phyloP scores from a whole-genome alignment of 257 asterid species.

The Forsythia suspensa region DNA sequence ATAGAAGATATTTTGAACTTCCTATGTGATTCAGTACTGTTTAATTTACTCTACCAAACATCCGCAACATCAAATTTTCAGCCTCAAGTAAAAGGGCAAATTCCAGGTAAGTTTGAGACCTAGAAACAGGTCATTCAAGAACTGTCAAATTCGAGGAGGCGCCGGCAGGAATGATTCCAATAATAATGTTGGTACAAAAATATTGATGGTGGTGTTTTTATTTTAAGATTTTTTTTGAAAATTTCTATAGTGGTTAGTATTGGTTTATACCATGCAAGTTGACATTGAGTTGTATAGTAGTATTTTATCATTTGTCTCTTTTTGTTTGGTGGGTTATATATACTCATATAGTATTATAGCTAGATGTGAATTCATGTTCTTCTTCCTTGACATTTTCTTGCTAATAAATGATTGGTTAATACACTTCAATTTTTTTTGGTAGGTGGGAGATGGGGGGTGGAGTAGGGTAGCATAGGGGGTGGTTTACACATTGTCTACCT shows the following conservation, averaged over 20 bases:
- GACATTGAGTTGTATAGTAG: slow-evolving; percentile 11
- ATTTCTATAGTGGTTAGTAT: slow-evolving; percentile 25
- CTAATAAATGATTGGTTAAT: slow-evolving; percentile 18
- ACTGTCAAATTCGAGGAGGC: not conserved
- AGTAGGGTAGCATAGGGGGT: not conserved
- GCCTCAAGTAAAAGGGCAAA: not conserved
- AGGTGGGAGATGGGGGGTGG: not conserved
- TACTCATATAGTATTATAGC: not conserved
- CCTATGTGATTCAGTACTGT: not conserved
- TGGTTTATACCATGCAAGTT: slow-evolving; percentile 32
- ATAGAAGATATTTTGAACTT: no score
- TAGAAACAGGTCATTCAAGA: not conserved
- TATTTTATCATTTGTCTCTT: not conserved
- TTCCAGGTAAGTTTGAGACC: not conserved
- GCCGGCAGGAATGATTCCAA: not conserved
- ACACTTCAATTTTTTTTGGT: not conserved
- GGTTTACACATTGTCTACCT: not conserved
- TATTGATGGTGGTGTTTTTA: not conserved
- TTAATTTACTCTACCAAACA: not conserved
- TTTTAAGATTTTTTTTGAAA: not conserved
- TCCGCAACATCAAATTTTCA: not conserved
- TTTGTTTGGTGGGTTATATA: slow-evolving; percentile 22
- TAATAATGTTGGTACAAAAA: slow-evolving; percentile 16
- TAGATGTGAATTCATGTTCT: not conserved
- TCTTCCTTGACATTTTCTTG: slow-evolving; percentile 15